Evolutionary conservation across 768 basidiomycete genomes (phyloP).

Genomic region (Agrocybe praecox): DNA sequence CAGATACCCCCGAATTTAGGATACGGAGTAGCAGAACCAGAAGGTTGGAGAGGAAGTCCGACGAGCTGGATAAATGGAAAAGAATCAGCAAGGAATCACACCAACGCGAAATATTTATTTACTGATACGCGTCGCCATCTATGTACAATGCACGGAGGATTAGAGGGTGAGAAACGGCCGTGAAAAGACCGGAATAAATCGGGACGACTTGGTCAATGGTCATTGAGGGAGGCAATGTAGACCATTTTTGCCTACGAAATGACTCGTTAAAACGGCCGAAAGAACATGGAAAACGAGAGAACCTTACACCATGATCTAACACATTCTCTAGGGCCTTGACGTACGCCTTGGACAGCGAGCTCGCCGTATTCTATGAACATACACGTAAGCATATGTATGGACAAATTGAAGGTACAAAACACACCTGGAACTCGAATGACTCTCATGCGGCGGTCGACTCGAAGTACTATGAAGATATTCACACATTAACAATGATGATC

Average conservation of each 20-base stretch:
- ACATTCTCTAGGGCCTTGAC: conserved; percentile 72
- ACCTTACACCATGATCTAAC: conserved; percentile 72
- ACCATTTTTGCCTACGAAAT: conserved; percentile 73
- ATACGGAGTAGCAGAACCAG: conserved; percentile 86
- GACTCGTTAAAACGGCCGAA: conserved; percentile 21
- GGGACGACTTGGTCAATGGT: conserved; percentile 96
- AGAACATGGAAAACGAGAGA: not conserved
- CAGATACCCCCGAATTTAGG: conserved; percentile 86
- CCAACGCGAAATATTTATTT: conserved; percentile 5
- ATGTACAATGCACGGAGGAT: conserved; percentile 92
- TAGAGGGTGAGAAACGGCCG: conserved; percentile 83
- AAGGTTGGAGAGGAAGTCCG: conserved; percentile 92
- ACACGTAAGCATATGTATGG: not conserved
- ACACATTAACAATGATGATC: too few relatives aligned
- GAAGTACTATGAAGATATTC: conserved; percentile 58
- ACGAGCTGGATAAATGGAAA: conserved; percentile 48
- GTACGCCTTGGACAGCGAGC: conserved; percentile 79
- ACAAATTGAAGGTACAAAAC: conserved; percentile 15
- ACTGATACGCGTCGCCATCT: conserved; percentile 94
- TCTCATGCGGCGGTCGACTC: conserved; percentile 89
- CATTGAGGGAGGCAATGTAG: conserved; percentile 86
- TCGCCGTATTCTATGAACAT: conserved; percentile 71
- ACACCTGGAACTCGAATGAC: conserved; percentile 93
- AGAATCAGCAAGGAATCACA: not conserved
- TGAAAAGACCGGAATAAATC: conserved; percentile 91